Conservation (phyloP, 148 eudicot species). For the Cornus florida region DNA sequence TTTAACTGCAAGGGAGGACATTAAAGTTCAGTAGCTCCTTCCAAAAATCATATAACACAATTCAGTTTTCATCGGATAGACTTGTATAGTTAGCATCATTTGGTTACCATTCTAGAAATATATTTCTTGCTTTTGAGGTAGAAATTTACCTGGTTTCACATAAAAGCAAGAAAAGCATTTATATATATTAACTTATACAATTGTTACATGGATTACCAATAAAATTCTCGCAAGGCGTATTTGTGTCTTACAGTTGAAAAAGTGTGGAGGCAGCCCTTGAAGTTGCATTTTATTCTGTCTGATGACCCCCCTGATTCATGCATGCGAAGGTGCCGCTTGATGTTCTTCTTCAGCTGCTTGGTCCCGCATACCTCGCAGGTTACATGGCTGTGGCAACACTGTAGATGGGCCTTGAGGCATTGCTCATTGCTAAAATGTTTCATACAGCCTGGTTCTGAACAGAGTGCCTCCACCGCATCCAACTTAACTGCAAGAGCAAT, state of each 20-base stretch:
- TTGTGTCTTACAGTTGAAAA: slow-evolving; percentile 62
- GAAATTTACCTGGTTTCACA: too few relatives aligned
- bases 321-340: slow-evolving; percentile 70
- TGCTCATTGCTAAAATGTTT: slow-evolving; percentile 60
- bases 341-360: slow-evolving; percentile 79
- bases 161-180: too few relatives aligned
- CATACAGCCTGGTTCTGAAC: slow-evolving; percentile 79
- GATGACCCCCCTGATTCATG: slow-evolving; percentile 46
- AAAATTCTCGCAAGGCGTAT: background rate
- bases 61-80: too few relatives aligned
- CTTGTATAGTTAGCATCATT: too few relatives aligned
- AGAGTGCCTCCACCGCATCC: slow-evolving; percentile 63
- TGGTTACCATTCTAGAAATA: too few relatives aligned
- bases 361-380: slow-evolving; percentile 77
- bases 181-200: background rate
- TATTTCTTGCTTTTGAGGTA: too few relatives aligned
- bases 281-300: slow-evolving; percentile 52
- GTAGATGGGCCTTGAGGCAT: slow-evolving; percentile 69
- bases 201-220: background rate
- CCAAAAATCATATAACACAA: too few relatives aligned
- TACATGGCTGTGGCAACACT: slow-evolving; percentile 66
- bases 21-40: too few relatives aligned
- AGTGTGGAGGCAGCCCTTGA: slow-evolving; percentile 59
- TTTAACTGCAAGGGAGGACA: too few relatives aligned
- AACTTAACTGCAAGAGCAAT: slow-evolving; percentile 52